Percentiles rank a stretch among this genome's conserved stretches.
Conservation (phyloP, 1,284 basidiomycete genomes). For the Laetiporus sulphureus region DNA sequence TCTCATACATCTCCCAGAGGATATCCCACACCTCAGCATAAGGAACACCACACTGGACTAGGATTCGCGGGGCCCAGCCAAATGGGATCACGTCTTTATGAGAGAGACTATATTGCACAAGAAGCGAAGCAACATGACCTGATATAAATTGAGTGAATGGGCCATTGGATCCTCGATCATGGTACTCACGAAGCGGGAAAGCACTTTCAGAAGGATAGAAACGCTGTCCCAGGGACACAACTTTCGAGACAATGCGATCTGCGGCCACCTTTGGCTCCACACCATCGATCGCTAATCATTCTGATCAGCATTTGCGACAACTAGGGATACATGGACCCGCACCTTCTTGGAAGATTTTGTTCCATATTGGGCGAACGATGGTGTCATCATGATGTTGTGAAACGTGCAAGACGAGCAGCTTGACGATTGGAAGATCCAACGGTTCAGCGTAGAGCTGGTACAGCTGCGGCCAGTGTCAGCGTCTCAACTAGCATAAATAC, state of each 20-base stretch:
- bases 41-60: slow-evolving; percentile 74
- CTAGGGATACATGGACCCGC: no score
- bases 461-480: slow-evolving; percentile 50
- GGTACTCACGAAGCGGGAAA: slow-evolving; percentile 72
- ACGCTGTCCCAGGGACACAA: slow-evolving; percentile 71
- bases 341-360: slow-evolving; percentile 79
- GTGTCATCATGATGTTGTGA: slow-evolving; percentile 88
- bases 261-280: slow-evolving; percentile 44
- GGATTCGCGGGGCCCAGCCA: slow-evolving; percentile 76
- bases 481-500: no score
- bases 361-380: slow-evolving; percentile 84
- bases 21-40: slow-evolving; percentile 79
- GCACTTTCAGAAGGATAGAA: slow-evolving; percentile 91
- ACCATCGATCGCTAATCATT: slow-evolving; percentile 39
- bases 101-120: slow-evolving; percentile 64
- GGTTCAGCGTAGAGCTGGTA: slow-evolving; percentile 88
- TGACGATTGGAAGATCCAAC: slow-evolving; percentile 78
- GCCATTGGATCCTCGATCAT: not conserved
- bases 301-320: no score
- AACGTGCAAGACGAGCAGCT: slow-evolving; percentile 89
- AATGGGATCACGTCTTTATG: slow-evolving; percentile 52
- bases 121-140: slow-evolving; percentile 65
- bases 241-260: slow-evolving; percentile 55
- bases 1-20: slow-evolving; percentile 83
- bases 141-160: slow-evolving; percentile 9